Evolutionary conservation across 2,329 filamentous ascomycete genomes (phyloP), one percentile per base, ranked within the genome.

Genomic region (Neofusicoccum umdonicola): DNA sequence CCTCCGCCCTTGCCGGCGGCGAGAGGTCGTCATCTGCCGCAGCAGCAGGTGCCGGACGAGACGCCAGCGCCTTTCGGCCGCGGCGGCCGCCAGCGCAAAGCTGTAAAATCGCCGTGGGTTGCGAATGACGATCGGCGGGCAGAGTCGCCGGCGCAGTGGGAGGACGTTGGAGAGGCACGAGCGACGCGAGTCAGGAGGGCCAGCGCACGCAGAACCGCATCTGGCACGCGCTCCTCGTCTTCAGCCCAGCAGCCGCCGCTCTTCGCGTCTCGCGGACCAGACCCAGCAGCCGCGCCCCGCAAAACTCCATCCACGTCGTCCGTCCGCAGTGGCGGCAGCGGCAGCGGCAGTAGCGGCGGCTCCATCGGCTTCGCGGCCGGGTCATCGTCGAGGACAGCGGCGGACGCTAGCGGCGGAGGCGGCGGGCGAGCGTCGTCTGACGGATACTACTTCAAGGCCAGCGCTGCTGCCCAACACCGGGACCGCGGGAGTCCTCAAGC

Each of bases 121-220:
- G 58, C 58, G 58, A 62, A 62, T 62, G 58, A 62, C 45, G 58
- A 62, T 62, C 58, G 58, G 58, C 58, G 22, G 45, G 12, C 45
- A 51, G 58, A 51, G 56, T 58, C 54, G 54, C 54, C 54, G 54
- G 34, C 54, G 54, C 52, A 31, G 22, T 60, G 56, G 56, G 56
- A 60, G 37, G 58, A 62, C 58, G 58, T 62, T 62, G 58, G 51
- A 50, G 45, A 62, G 35, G 58, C 58, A 62, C 58, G 58, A 50
- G 44, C 58, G 47, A 62, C 58, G 58, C 58, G 58, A 62, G 58
- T 62, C 58, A 62, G 58, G 45, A 62, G 37, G n/a, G 17, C 35
- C 44, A 37, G 45, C 45, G 45, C 44, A 41, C 58, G 34, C 44
- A 62, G 22, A 37, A 47, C 56, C 56, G 42, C 56, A 60, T 60